Conservation (phyloP, 1,284 basidiomycete genomes). For the Malassezia brasiliensis region DNA sequence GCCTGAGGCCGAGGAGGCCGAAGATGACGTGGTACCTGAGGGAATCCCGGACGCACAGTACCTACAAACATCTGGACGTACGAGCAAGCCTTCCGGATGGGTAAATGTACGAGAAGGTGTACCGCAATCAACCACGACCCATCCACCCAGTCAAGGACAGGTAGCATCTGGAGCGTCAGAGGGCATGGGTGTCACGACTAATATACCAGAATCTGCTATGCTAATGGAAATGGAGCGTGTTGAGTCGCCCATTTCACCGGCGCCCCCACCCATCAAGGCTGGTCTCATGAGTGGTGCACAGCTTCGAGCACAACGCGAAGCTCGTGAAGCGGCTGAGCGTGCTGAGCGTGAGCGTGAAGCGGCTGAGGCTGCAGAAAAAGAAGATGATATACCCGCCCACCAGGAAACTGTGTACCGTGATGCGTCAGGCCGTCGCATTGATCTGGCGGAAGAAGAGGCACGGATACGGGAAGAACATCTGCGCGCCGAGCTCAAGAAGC, state of each 20-base stretch:
- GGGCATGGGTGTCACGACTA: no score
- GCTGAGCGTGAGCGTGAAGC: slow-evolving; percentile 46
- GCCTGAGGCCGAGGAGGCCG: not conserved
- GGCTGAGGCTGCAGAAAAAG: slow-evolving; percentile 51
- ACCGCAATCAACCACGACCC: not conserved
- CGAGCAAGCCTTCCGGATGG: not conserved
- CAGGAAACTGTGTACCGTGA: slow-evolving; percentile 94
- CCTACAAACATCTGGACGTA: not conserved
- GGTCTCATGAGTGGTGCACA: slow-evolving; percentile 16
- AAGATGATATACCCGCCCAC: slow-evolving; percentile 52
- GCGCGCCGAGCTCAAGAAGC: slow-evolving; percentile 55
- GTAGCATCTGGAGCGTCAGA: no score
- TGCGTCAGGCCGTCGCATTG: slow-evolving; percentile 72
- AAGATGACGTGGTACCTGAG: not conserved
- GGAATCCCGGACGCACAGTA: not conserved
- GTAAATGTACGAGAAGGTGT: not conserved
- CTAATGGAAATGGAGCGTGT: no score
- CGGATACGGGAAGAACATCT: slow-evolving; percentile 49
- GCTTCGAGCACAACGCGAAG: slow-evolving; percentile 16
- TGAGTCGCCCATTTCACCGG: not conserved
- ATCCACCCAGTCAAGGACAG: no score
- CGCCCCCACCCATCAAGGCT: not conserved
- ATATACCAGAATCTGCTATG: no score
- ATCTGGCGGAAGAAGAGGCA: slow-evolving; percentile 73
- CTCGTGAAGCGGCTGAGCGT: slow-evolving; percentile 41